These are phyloP conservation scores for Aspergillus funiculosus DNA, from an alignment of 495 filamentous ascomycete species.

Conservation along the genomic window DNA sequence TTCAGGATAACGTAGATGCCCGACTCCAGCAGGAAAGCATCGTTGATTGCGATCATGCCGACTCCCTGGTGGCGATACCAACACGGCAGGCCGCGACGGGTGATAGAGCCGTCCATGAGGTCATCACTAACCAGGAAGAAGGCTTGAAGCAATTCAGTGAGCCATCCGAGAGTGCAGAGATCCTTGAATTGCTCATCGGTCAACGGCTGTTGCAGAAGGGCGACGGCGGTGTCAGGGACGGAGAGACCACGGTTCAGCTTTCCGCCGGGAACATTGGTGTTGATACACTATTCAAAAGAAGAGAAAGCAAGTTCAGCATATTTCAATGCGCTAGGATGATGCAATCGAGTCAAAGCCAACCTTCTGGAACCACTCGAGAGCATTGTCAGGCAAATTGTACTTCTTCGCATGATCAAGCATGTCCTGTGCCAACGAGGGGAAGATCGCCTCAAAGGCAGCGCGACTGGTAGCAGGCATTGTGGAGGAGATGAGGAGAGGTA, in stretches of 20 bases:
- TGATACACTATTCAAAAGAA: slow-evolving; percentile 53
- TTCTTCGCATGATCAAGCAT: slow-evolving; percentile 66
- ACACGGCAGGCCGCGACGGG: slow-evolving; percentile 85
- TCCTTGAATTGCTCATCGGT: slow-evolving; percentile 76
- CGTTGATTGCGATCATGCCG: slow-evolving; percentile 94
- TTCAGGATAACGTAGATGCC: slow-evolving; percentile 86
- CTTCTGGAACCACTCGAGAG: slow-evolving; percentile 80
- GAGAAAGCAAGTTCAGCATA: slow-evolving; percentile 11
- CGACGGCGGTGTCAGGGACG: slow-evolving; percentile 79
- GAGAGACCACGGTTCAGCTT: slow-evolving; percentile 99
- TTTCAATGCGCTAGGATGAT: not conserved
- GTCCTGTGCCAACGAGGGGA: slow-evolving; percentile 72
- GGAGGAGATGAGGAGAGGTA: slow-evolving; percentile 6
- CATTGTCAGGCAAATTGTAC: slow-evolving; percentile 76
- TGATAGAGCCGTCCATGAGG: slow-evolving; percentile 95
- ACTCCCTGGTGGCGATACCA: slow-evolving; percentile 89
- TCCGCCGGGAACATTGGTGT: slow-evolving; percentile 82
- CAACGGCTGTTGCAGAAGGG: slow-evolving; percentile 69
- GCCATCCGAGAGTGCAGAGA: slow-evolving; percentile 83
- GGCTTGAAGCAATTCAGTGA: slow-evolving; percentile 95
- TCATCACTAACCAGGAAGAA: slow-evolving; percentile 99
- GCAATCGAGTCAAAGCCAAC: slow-evolving; percentile 40
- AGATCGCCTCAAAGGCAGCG: slow-evolving; percentile 82
- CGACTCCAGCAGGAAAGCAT: slow-evolving; percentile 91
- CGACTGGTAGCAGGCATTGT: slow-evolving; percentile 64